Conservation (phyloP, 306 rosid species). For the Trifolium subterraneum region DNA sequence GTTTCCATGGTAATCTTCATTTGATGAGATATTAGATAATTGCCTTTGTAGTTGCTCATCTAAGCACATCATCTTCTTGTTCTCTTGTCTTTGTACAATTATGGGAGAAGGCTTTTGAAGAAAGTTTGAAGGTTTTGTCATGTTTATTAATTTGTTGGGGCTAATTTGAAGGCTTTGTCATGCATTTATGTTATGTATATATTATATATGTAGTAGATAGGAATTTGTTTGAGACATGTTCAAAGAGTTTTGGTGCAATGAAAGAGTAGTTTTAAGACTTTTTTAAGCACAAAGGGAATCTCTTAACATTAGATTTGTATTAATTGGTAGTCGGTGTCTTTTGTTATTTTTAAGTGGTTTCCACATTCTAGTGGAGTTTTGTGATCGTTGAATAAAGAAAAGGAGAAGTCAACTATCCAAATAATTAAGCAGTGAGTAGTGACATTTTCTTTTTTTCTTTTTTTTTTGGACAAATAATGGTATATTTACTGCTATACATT, state of each 20-base stretch:
- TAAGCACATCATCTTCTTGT: conserved; percentile 27
- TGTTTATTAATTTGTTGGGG: background rate
- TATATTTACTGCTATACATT: background rate
- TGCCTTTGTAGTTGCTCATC: conserved; percentile 35
- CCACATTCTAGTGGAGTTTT: conserved; percentile 38
- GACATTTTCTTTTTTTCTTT: background rate
- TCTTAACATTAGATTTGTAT: conserved; percentile 38
- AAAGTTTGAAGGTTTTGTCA: conserved; percentile 43
- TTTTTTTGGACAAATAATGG: background rate
- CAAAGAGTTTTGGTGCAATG: conserved; percentile 52
- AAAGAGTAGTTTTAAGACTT: conserved; percentile 47
- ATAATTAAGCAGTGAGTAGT: background rate
- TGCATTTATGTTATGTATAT: conserved; percentile 3
- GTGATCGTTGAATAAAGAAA: conserved; percentile 24
- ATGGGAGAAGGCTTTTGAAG: conserved; percentile 39
- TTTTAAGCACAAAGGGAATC: conserved; percentile 39
- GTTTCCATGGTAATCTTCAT: conserved; percentile 48
- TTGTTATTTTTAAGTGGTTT: conserved; percentile 39
- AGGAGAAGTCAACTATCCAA: conserved; percentile 38
- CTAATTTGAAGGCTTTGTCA: conserved; percentile 5
- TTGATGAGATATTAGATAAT: conserved; percentile 46
- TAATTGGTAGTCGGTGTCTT: conserved; percentile 43
- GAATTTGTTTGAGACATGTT: conserved; percentile 42
- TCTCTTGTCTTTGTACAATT: conserved; percentile 15
- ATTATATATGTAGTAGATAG: conserved; percentile 28